Evolutionary conservation across 2,329 filamentous ascomycete genomes (phyloP).

Genomic region (Macrophomina tecta): DNA sequence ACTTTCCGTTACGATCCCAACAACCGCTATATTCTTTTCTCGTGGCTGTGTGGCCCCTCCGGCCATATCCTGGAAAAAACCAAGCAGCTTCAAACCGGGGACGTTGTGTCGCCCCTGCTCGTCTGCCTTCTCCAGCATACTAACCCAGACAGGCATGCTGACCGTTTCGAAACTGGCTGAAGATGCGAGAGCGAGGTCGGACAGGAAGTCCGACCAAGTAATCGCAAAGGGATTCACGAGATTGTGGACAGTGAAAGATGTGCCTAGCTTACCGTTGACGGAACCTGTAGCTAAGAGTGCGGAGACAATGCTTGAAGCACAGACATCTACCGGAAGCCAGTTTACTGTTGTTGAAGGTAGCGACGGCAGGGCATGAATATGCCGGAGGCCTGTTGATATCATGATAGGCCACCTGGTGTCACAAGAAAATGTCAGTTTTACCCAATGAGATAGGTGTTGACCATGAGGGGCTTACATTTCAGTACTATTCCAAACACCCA

Average conservation of each 20-base stretch:
- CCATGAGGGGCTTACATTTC: conserved; percentile 19
- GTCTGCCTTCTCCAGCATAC: conserved; percentile 6
- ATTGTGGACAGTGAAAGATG: conserved; percentile 26
- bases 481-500: conserved; percentile 27
- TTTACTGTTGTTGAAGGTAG: conserved; percentile 21
- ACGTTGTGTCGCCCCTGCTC: background rate
- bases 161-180: conserved; percentile 18
- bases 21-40: background rate
- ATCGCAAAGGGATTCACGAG: conserved; percentile 27
- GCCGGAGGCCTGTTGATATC: conserved; percentile 27
- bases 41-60: background rate
- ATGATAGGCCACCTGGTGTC: conserved; percentile 29
- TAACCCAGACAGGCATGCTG: conserved; percentile 27
- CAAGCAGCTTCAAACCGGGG: conserved; percentile 28
- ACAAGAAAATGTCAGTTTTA: background rate
- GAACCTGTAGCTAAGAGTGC: background rate
- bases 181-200: conserved; percentile 7
- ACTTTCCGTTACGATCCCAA: conserved; percentile 16
- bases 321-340: conserved; percentile 30
- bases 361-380: conserved; percentile 27
- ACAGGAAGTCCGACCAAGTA: conserved; percentile 26
- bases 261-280: too few species aligned
- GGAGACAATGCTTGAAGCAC: conserved; percentile 18
- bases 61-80: conserved; percentile 29
- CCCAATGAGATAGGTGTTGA: background rate